These are phyloP conservation scores for Scheffersomyces amazonensis DNA, from an alignment of 805 yeast species.

Conservation along the genomic window DNA sequence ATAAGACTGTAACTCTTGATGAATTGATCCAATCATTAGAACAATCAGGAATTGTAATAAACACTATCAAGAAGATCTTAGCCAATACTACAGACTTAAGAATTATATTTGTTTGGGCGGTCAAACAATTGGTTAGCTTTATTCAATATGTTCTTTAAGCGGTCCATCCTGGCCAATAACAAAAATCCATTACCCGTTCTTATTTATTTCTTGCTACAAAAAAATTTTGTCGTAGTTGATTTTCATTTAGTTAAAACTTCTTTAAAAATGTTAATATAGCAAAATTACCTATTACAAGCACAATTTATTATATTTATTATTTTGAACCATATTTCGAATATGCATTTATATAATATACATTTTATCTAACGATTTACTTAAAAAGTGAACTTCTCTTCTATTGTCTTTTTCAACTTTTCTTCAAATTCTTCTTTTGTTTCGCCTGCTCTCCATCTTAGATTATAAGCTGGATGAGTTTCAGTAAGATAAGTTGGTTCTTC, in stretches of 20 bases:
- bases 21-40: conserved; percentile 5
- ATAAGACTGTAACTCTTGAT: conserved; percentile 5
- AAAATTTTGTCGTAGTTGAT: not conserved
- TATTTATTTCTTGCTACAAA: not conserved
- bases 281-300: no score
- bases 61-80: conserved; percentile 5
- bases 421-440: conserved; percentile 27
- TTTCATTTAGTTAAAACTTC: no score
- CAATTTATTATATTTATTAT: no score
- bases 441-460: conserved; percentile 21
- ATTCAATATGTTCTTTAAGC: not conserved
- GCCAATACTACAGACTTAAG: conserved; percentile 5
- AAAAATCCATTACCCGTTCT: no score
- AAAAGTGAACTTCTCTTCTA: conserved; percentile 1
- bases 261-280: no score
- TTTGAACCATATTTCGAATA: no score
- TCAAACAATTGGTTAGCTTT: conserved; percentile 3
- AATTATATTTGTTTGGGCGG: conserved; percentile 7
- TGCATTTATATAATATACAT: no score
- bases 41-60: conserved; percentile 4
- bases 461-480: conserved; percentile 17
- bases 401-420: conserved; percentile 4
- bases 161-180: not conserved
- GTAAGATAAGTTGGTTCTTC: conserved; percentile 15
- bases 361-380: not conserved